phyloP scores from a whole-genome alignment of 2,329 filamentous ascomycete species.

The Fusarium pseudocircinatum region DNA sequence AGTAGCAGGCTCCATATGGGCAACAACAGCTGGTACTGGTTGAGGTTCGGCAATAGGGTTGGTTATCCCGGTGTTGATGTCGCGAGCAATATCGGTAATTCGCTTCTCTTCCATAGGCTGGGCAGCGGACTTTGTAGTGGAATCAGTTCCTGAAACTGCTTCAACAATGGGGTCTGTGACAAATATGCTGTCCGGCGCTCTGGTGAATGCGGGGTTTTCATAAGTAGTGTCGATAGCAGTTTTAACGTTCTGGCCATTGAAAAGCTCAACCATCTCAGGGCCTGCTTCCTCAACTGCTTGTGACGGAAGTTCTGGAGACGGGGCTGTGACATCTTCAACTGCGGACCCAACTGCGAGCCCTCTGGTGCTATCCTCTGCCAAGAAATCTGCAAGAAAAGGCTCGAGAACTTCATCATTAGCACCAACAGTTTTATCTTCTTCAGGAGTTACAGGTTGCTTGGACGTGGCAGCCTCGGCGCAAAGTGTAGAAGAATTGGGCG shows the following conservation, averaged over 20 bases:
- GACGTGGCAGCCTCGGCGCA: background rate
- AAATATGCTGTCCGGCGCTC: background rate
- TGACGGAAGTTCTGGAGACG: background rate
- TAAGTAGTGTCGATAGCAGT: background rate
- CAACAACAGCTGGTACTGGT: background rate
- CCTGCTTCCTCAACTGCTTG: background rate
- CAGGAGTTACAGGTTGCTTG: conserved; percentile 1
- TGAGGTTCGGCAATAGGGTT: conserved; percentile 6
- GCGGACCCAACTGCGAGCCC: background rate
- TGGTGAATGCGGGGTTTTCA: background rate
- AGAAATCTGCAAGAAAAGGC: background rate
- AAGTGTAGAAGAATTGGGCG: background rate
- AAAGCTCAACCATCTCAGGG: conserved; percentile 9
- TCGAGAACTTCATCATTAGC: background rate
- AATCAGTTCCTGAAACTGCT: background rate
- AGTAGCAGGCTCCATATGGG: background rate
- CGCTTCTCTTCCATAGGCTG: background rate
- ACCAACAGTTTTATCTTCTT: background rate
- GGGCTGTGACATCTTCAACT: background rate
- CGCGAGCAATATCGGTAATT: background rate
- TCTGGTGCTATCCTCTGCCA: background rate
- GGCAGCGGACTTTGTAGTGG: background rate
- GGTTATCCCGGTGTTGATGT: background rate
- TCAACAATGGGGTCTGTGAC: background rate
- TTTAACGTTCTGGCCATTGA: background rate